phyloP scores from a whole-genome alignment of 345 rosid species.

The Cardiospermum halicacabum region DNA sequence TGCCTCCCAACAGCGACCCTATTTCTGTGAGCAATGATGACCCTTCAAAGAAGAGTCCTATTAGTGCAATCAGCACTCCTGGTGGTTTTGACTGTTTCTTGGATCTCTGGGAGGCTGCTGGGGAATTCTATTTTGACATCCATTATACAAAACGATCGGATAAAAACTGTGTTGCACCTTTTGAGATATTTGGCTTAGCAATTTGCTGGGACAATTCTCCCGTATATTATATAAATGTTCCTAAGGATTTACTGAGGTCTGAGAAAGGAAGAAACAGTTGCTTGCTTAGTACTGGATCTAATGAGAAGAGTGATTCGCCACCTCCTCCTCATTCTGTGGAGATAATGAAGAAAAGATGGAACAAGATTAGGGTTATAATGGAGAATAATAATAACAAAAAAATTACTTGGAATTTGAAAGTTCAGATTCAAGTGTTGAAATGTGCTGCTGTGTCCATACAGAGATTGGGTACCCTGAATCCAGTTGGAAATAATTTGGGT shows the following conservation, averaged over 20 bases:
- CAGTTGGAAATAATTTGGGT: conserved; percentile 35
- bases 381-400: conserved; percentile 53
- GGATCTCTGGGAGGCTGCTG: conserved; percentile 62
- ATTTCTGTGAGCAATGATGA: conserved; percentile 30
- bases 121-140: conserved; percentile 80
- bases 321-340: conserved; percentile 37
- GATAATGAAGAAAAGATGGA: conserved; percentile 61
- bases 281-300: conserved; percentile 26
- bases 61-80: conserved; percentile 46
- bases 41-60: conserved; percentile 60
- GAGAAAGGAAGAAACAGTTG: conserved; percentile 35
- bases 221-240: conserved; percentile 75
- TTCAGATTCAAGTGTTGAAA: conserved; percentile 78
- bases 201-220: conserved; percentile 87
- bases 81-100: conserved; percentile 92
- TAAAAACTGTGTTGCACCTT: conserved; percentile 39
- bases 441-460: conserved; percentile 62
- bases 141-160: conserved; percentile 62
- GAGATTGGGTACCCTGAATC: conserved; percentile 45
- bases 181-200: conserved; percentile 87
- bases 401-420: conserved; percentile 88
- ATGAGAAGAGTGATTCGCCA: conserved; percentile 26
- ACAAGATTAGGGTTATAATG: conserved; percentile 66
- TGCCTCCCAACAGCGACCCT: conserved; percentile 13
- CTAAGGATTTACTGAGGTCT: conserved; percentile 59